Evolutionary conservation across 495 filamentous ascomycete species (phyloP).

Genomic region (Thermothielavioides terrestris): DNA sequence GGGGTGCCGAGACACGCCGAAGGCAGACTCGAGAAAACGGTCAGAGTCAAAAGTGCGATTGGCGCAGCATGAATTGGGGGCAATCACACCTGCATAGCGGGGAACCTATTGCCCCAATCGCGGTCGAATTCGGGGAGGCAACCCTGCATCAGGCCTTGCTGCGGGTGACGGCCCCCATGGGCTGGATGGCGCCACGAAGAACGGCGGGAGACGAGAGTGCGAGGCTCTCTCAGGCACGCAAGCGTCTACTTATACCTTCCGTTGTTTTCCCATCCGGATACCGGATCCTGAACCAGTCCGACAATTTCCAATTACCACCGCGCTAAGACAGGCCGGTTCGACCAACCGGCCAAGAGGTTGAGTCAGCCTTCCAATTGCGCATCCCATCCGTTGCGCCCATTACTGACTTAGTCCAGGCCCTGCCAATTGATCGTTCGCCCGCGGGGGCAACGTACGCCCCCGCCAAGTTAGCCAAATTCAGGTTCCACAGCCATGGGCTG

Average conservation of each 20-base stretch:
- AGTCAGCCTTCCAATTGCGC: too few species aligned
- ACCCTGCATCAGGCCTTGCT: conserved; percentile 4
- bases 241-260: too few species aligned
- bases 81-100: not conserved
- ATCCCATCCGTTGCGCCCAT: too few species aligned
- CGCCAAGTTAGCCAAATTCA: not conserved
- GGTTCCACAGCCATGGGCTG: not conserved
- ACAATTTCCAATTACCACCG: too few species aligned
- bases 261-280: not conserved
- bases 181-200: too few species aligned
- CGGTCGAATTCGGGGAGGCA: not conserved
- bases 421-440: not conserved
- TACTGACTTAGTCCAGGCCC: not conserved
- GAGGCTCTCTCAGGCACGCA: too few species aligned
- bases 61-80: not conserved
- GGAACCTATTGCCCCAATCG: not conserved
- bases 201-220: too few species aligned
- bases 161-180: too few species aligned
- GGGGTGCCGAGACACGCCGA: too few species aligned
- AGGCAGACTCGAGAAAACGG: too few species aligned
- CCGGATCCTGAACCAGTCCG: too few species aligned
- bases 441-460: conserved; percentile 1
- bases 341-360: not conserved
- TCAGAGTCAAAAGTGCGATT: not conserved
- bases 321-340: too few species aligned